Evolutionary conservation across 2,329 filamentous ascomycete species (phyloP), one percentile per base, ranked within the genome.

Genomic region (Fusarium fracticaudum): DNA sequence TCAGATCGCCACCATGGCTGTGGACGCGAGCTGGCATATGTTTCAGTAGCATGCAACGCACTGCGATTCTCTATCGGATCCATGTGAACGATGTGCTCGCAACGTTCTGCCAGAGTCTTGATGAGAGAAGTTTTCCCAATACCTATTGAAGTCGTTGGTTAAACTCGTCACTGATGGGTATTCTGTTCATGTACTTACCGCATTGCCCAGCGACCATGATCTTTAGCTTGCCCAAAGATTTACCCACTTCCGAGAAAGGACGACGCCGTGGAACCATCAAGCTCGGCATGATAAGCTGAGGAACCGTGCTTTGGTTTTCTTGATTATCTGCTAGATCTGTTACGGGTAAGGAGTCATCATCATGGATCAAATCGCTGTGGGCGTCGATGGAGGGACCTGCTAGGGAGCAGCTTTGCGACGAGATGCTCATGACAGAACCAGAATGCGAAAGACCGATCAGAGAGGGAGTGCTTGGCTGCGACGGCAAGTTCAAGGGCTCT

Each of bases 201-300:
- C 90, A 88, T 78, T 91, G 90, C 37, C 96, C 96, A 59, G 94
- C 93, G 63, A 98, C 87, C 73, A 98, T 86, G n/a, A 98, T 86
- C 84, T 97, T 98, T 62, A 98, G 86, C 77, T 94, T 92, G 3
- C 96, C 96, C 81, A 98, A 89, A 40, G 88, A 88, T 84, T 93
- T 96, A 22, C 96, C 96, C 53, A 89, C 89, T n/a, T 93, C 91
- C 0, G 96, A 98, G 81, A 98, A 98, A 0, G 95, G 95, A 59
- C 95, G 89, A 57, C 96, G 91, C 69, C 91, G 93, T 8, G 96
- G 96, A 90, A 99, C 96, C 71, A 90, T 91, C 78, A 99, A 92
- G 79, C 95, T 98, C 10, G 96, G 96, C 96, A 99, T 99, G 69
- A 99, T 94, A n/a, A 99, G 88, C 82, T 98, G 95, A 31, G 93